Conservation (phyloP, 306 rosid species). For the Pyrus bretschneideri region DNA sequence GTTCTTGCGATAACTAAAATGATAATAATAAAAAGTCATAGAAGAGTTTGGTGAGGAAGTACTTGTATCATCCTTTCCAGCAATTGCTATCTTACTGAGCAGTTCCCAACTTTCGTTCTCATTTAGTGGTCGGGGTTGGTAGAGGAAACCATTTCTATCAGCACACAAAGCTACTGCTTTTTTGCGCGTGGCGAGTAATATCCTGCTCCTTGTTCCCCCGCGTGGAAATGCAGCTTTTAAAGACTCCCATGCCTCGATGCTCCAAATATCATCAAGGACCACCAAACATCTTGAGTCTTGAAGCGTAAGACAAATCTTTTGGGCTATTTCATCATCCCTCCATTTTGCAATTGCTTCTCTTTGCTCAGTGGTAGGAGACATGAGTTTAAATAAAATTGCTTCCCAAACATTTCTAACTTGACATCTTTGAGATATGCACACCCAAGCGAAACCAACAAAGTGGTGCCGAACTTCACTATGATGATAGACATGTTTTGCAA, state of each 20-base stretch:
- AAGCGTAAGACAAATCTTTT: neutral
- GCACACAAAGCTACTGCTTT: neutral
- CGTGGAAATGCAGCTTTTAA: neutral
- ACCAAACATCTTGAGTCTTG: neutral
- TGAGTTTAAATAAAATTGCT: no score
- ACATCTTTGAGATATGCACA: no score
- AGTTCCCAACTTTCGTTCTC: neutral
- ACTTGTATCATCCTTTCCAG: no score
- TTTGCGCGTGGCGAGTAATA: slow-evolving; percentile 10
- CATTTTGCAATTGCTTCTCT: neutral
- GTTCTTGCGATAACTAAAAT: no score
- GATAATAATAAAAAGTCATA: no score
- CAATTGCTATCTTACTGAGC: no score
- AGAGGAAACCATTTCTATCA: neutral
- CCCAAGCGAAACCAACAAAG: no score
- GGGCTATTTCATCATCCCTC: neutral
- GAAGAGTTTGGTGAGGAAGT: no score
- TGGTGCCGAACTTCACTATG: no score
- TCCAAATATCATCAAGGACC: slow-evolving; percentile 22
- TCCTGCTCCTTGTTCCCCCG: neutral
- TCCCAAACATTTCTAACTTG: no score
- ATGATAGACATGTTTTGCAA: no score
- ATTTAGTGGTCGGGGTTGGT: neutral
- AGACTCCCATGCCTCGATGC: neutral
- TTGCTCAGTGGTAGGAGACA: no score